A percentile compares a stretch with the other conserved stretches of the same genome.
Evolutionary conservation across 176 grass and related monocot species (phyloP).

Genomic region (Otatea glauca): DNA sequence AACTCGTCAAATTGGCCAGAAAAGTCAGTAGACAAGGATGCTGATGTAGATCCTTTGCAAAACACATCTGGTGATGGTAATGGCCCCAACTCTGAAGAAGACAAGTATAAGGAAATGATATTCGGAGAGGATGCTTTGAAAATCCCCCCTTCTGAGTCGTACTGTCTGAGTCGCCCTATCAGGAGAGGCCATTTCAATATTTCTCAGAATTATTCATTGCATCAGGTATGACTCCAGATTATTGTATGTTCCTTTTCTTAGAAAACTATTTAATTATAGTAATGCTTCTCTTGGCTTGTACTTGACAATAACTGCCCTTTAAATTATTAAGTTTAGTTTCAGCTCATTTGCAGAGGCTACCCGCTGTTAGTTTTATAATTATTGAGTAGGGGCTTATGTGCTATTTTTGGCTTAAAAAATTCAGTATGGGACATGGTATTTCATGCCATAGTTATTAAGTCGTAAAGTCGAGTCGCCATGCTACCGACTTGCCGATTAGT

Average conservation of each 20-base stretch:
- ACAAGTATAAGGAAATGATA: slow-evolving; percentile 72
- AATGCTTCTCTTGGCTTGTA: slow-evolving; percentile 20
- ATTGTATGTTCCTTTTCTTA: neutral
- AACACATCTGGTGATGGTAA: slow-evolving; percentile 42
- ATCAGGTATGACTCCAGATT: slow-evolving; percentile 63
- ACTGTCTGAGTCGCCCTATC: slow-evolving; percentile 72
- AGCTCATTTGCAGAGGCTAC: slow-evolving; percentile 22
- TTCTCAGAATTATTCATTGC: slow-evolving; percentile 77
- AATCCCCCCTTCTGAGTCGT: slow-evolving; percentile 73
- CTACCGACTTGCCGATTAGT: no score
- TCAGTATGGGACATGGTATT: neutral
- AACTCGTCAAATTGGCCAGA: slow-evolving; percentile 51
- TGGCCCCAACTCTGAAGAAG: slow-evolving; percentile 53
- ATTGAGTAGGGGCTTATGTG: neutral
- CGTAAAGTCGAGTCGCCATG: no score
- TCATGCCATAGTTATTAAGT: neutral
- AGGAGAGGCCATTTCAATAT: slow-evolving; percentile 97
- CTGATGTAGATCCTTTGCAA: slow-evolving; percentile 41
- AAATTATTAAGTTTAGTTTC: neutral
- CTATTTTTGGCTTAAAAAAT: slow-evolving; percentile 7
- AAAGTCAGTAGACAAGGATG: slow-evolving; percentile 47
- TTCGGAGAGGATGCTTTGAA: slow-evolving; percentile 93
- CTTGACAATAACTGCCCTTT: neutral
- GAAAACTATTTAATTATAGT: neutral
- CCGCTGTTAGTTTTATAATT: slow-evolving; percentile 20